phyloP scores from a whole-genome alignment of 2,329 filamentous ascomycete genomes.

The Xylariaceae sp. region DNA sequence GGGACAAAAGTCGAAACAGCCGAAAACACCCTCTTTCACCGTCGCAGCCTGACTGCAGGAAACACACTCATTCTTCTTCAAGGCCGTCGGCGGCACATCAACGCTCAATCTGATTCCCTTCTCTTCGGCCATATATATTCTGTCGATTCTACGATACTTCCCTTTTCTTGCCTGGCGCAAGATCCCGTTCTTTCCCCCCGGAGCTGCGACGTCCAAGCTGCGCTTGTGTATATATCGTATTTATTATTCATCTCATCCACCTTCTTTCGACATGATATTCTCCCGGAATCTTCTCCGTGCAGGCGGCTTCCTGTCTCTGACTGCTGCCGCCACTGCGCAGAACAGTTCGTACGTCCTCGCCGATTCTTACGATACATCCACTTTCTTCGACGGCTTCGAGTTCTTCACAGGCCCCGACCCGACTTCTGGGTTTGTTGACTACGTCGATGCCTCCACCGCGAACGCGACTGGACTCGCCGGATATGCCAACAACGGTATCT shows the following conservation, averaged over 20 bases:
- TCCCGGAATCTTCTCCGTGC: constrained; percentile 22
- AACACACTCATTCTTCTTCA: constrained; percentile 1
- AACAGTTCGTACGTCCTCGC: constrained; percentile 38
- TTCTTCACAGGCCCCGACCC: constrained; percentile 59
- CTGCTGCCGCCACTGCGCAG: constrained; percentile 17
- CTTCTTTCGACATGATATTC: constrained; percentile 19
- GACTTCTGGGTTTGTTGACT: constrained; percentile 69
- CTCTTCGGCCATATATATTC: constrained; percentile 4
- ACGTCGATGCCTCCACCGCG: constrained; percentile 56
- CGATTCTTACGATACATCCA: constrained; percentile 44
- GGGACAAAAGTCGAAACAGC: too few species aligned
- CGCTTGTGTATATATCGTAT: not conserved
- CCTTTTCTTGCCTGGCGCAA: constrained; percentile 24
- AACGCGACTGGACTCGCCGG: constrained; percentile 53
- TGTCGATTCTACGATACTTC: constrained; percentile 4
- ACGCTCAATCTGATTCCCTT: not conserved
- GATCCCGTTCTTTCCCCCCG: constrained; percentile 4
- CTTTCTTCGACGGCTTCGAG: constrained; percentile 52
- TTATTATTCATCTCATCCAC: constrained; percentile 2
- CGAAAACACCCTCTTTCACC: constrained; percentile 15
- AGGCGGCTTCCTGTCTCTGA: constrained; percentile 21
- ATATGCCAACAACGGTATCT: constrained; percentile 50
- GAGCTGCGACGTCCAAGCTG: too few species aligned
- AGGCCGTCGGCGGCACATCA: not conserved
- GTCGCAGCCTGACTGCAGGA: too few species aligned